Conservation (phyloP, 2,329 filamentous ascomycete genomes). For the Grosmannia clavigera region DNA sequence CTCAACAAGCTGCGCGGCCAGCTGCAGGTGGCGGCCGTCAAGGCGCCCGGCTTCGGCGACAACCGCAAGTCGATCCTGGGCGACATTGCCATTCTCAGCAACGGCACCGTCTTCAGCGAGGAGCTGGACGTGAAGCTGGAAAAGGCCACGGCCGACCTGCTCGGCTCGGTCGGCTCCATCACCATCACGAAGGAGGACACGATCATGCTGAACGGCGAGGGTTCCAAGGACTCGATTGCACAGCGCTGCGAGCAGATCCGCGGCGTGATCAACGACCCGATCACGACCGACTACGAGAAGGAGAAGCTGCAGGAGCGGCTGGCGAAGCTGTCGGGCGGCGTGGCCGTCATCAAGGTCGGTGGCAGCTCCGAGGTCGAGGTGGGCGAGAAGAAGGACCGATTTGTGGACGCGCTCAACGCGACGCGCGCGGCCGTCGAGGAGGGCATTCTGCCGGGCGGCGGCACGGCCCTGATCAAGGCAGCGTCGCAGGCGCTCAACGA, state of each 20-base stretch:
- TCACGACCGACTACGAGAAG: conserved; percentile 98
- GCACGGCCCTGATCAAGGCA: conserved; percentile 95
- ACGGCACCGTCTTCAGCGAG: conserved; percentile 93
- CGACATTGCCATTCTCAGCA: conserved; percentile 89
- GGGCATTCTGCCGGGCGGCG: conserved; percentile 96
- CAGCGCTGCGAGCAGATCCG: conserved; percentile 99
- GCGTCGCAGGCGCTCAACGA: conserved; percentile 73
- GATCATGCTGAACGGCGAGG: conserved; percentile 94
- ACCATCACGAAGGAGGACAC: conserved; percentile 99
- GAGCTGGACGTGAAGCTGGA: conserved; percentile 99
- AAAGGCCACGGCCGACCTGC: conserved; percentile 91
- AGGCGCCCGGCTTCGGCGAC: conserved; percentile 98
- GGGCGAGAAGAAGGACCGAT: conserved; percentile 99
- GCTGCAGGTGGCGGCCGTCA: conserved; percentile 95
- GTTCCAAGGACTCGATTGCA: conserved; percentile 81
- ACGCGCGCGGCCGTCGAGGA: conserved; percentile 97
- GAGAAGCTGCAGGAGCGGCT: conserved; percentile 99
- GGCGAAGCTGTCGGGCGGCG: conserved; percentile 96
- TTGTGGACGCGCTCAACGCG: conserved; percentile 95
- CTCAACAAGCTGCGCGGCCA: conserved; percentile 99
- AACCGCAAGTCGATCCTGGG: conserved; percentile 99
- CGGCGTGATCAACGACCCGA: conserved; percentile 85
- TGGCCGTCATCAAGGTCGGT: conserved; percentile 98
- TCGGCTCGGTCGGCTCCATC: conserved; percentile 93
- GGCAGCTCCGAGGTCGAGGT: conserved; percentile 97